These are phyloP conservation scores for Salix arbutifolia DNA, from an alignment of 345 rosid genomes.

Conservation along the genomic window DNA sequence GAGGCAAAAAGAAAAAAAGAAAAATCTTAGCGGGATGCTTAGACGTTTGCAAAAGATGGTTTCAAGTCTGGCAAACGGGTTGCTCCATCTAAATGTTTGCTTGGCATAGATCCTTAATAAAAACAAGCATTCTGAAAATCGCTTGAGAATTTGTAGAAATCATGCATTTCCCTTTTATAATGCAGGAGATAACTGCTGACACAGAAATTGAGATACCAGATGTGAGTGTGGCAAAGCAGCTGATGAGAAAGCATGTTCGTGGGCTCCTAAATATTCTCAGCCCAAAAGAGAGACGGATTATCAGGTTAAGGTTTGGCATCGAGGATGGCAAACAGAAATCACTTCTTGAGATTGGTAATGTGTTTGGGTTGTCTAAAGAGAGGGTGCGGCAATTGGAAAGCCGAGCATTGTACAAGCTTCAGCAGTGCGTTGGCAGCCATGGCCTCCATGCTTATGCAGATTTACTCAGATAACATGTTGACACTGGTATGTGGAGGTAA, in stretches of 20 bases:
- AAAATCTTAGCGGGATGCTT: not conserved
- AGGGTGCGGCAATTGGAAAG: constrained; percentile 76
- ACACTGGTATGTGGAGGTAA: not conserved
- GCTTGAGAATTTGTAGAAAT: not conserved
- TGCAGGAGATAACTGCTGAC: constrained; percentile 79
- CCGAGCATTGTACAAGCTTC: constrained; percentile 69
- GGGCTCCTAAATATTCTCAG: constrained; percentile 52
- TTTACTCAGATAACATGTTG: constrained; percentile 39
- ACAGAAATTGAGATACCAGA: constrained; percentile 56
- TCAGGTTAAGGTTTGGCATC: constrained; percentile 72
- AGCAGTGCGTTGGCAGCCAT: constrained; percentile 51
- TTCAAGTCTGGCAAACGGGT: too few species aligned
- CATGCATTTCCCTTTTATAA: not conserved
- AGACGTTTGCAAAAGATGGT: not conserved
- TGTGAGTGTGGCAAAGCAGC: constrained; percentile 46
- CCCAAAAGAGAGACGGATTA: constrained; percentile 68
- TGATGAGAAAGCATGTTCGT: constrained; percentile 67
- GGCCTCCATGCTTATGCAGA: constrained; percentile 57
- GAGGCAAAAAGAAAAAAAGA: not conserved
- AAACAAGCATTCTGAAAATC: not conserved
- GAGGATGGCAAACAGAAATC: constrained; percentile 59
- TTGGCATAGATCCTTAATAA: not conserved
- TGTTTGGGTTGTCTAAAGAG: constrained; percentile 63
- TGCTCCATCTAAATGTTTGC: not conserved
- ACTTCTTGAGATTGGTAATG: constrained; percentile 57